Evolutionary conservation across 768 basidiomycete species (phyloP), one percentile per base, ranked within the genome.

Genomic region (Kwoniella sp.): DNA sequence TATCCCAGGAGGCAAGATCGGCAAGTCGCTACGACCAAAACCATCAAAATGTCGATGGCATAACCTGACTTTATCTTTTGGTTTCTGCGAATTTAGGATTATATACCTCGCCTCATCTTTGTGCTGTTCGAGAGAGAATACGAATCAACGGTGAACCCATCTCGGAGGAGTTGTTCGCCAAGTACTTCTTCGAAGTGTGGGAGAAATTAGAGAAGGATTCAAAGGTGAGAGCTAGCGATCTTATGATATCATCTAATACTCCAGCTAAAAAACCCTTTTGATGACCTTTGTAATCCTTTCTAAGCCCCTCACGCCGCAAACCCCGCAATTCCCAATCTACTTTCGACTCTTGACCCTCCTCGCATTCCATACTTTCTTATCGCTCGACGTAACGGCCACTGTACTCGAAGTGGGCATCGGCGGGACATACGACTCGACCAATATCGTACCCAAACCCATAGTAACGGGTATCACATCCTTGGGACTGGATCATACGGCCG

Each of bases 341-440:
- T 99, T 99, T 81, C 86, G 92, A 69, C 94, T 91, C 73, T 79
- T 98, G 55, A 98, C 96, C 3, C 84, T 98, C 7, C 83, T 98
- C 78, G 93, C 93, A 1, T 96, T 87, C 78, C 94, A 98, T 70
- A 85, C 88, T 2, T 98, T 99, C 82, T 81, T 91, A 56, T 85
- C 87, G 1, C 60, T 60, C 3, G 70, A 84, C 82, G 86, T 98
- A 5, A 87, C 94, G 68, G 92, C 91, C 2, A 92, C 94, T 0
- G 85, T 99, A 58, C 84, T 99, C 24, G 96, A 99, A 83, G 96
- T 98, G 37, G 96, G 96, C 9, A 88, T 99, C 21, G 96, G 96
- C 22, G 96, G 96, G 10, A 84, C 85, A 22, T 91, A 91, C 74
- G 96, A 99, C 76, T 92, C 92, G 71, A 99, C 96, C 26, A 99